Conservation (phyloP, 1,284 basidiomycete species). For the Xerocomus amazonicus region DNA sequence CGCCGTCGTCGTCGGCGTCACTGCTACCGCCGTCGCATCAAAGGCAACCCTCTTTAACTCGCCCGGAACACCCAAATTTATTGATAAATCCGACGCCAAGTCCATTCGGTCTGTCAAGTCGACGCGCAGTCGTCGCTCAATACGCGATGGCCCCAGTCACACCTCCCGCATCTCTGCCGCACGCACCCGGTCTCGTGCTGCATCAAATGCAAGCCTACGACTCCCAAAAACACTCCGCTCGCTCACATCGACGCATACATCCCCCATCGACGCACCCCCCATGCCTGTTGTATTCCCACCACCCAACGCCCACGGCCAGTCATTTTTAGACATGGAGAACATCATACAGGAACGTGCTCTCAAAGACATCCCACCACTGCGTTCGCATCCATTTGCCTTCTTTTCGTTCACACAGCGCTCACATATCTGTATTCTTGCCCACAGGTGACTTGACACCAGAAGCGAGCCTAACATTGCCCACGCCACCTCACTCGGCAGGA, state of each 20-base stretch:
- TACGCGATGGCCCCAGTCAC: slow-evolving; percentile 17
- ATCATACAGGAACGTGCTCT: slow-evolving; percentile 7
- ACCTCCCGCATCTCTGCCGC: slow-evolving; percentile 23
- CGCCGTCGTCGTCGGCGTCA: slow-evolving; percentile 30
- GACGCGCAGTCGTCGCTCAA: slow-evolving; percentile 26
- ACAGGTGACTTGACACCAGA: neutral
- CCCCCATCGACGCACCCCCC: slow-evolving; percentile 17
- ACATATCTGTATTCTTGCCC: neutral
- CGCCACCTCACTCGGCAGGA: slow-evolving; percentile 26
- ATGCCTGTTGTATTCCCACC: slow-evolving; percentile 23
- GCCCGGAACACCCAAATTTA: neutral
- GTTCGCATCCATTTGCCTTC: slow-evolving; percentile 10
- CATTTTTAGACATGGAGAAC: slow-evolving; percentile 31
- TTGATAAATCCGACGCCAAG: slow-evolving; percentile 20
- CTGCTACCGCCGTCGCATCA: slow-evolving; percentile 29
- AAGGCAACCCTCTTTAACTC: slow-evolving; percentile 28
- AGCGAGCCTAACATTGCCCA: slow-evolving; percentile 18
- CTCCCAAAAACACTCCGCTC: slow-evolving; percentile 27
- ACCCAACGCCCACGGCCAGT: slow-evolving; percentile 8
- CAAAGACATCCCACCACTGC: slow-evolving; percentile 15
- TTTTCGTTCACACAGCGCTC: neutral
- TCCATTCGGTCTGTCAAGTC: slow-evolving; percentile 28
- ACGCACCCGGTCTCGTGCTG: slow-evolving; percentile 25
- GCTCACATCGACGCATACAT: neutral
- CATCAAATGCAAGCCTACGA: slow-evolving; percentile 30